A percentile compares a stretch with the other conserved stretches of the same genome.
Evolutionary conservation across 495 filamentous ascomycete genomes (phyloP).

Genomic region (Massariosphaeria phaeospora): DNA sequence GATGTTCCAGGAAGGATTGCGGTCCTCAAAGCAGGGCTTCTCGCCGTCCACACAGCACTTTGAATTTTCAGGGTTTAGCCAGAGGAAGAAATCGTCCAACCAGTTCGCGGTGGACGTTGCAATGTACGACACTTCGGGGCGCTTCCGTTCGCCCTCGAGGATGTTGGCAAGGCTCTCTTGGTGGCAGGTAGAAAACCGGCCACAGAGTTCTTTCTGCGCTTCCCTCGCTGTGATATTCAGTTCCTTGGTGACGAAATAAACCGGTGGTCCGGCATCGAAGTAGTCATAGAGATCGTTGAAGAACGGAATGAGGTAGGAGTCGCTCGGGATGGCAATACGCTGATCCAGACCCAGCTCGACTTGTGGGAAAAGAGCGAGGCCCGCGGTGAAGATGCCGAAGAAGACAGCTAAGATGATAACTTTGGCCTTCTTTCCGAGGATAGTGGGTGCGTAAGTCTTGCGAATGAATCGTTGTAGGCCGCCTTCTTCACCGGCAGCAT

Average conservation of each 20-base stretch:
- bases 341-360: constrained; percentile 88
- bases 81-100: constrained; percentile 94
- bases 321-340: constrained; percentile 84
- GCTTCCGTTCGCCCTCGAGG: constrained; percentile 86
- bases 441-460: constrained; percentile 74
- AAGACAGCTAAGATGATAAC: constrained; percentile 69
- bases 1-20: constrained; percentile 78
- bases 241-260: constrained; percentile 87
- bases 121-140: constrained; percentile 84
- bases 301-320: constrained; percentile 87
- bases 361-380: constrained; percentile 75
- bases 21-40: constrained; percentile 69
- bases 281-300: constrained; percentile 95
- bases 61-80: constrained; percentile 82
- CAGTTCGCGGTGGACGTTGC: constrained; percentile 89
- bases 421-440: constrained; percentile 76
- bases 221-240: constrained; percentile 68
- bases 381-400: constrained; percentile 79
- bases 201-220: constrained; percentile 80
- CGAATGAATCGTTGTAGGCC: constrained; percentile 77
- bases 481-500: constrained; percentile 73
- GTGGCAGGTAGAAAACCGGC: constrained; percentile 84
- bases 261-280: constrained; percentile 84
- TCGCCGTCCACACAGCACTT: constrained; percentile 63
- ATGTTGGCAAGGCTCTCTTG: constrained; percentile 78